Conservation (phyloP, 208 protist genomes). For the Porcisia hertigi region DNA sequence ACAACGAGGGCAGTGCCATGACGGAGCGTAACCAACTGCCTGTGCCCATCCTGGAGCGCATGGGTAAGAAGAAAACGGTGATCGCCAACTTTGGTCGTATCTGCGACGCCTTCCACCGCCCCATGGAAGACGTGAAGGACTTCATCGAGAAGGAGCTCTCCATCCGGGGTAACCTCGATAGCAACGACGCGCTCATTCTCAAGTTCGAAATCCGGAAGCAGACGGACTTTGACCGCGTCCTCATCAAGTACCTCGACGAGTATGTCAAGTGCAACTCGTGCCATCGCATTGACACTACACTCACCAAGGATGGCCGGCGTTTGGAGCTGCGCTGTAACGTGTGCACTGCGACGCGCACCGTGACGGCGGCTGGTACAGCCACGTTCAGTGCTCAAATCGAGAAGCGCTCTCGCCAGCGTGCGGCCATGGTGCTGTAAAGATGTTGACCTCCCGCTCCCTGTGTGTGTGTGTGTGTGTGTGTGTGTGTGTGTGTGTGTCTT, state of each 20-base stretch:
- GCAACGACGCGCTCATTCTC: constrained; percentile 86
- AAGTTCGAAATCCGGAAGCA: constrained; percentile 87
- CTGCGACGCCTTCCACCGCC: constrained; percentile 83
- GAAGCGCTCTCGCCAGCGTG: constrained; percentile 73
- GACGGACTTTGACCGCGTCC: constrained; percentile 75
- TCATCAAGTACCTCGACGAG: constrained; percentile 89
- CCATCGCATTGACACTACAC: constrained; percentile 85
- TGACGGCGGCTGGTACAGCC: constrained; percentile 58
- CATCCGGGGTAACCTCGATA: constrained; percentile 82
- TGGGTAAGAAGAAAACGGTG: constrained; percentile 92
- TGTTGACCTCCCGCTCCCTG: not conserved
- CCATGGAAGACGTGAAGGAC: constrained; percentile 88
- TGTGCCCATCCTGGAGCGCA: constrained; percentile 75
- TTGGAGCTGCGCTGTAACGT: constrained; percentile 76
- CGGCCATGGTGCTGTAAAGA: constrained; percentile 60
- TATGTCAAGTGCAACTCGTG: constrained; percentile 93
- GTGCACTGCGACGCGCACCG: constrained; percentile 80
- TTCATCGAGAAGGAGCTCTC: constrained; percentile 93
- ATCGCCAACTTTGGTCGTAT: constrained; percentile 92
- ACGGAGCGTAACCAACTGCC: constrained; percentile 82
- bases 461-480: not conserved
- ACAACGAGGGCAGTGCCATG: constrained; percentile 65
- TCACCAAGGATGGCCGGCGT: constrained; percentile 78
- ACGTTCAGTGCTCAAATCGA: constrained; percentile 79
- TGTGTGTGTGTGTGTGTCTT: not conserved